phyloP scores from a whole-genome alignment of 2,329 filamentous ascomycete genomes.

The Diaporthe vaccinii region DNA sequence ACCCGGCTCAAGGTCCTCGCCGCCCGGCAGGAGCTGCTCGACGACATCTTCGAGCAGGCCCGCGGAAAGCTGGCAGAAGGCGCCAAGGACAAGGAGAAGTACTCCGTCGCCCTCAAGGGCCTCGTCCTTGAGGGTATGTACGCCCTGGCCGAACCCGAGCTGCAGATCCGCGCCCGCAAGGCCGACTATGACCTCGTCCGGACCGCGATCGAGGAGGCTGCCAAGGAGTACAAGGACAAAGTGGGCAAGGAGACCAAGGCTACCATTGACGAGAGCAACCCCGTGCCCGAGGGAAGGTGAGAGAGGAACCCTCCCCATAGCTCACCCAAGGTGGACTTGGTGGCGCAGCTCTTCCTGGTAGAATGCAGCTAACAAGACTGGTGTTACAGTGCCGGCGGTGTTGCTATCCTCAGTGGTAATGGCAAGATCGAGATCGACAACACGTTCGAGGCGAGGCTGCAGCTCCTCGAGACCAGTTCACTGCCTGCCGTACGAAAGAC shows the following conservation, averaged over 20 bases:
- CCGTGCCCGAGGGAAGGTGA: slow-evolving; percentile 86
- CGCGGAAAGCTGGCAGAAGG: slow-evolving; percentile 76
- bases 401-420: slow-evolving; percentile 81
- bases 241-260: slow-evolving; percentile 77
- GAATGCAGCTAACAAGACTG: slow-evolving; percentile 25
- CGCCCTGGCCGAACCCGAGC: slow-evolving; percentile 83
- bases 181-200: slow-evolving; percentile 81
- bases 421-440: slow-evolving; percentile 99
- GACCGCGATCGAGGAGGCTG: slow-evolving; percentile 82
- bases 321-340: not conserved
- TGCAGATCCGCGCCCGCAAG: slow-evolving; percentile 82
- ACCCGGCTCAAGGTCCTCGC: slow-evolving; percentile 89
- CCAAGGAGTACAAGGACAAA: slow-evolving; percentile 86
- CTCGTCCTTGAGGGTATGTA: slow-evolving; percentile 92
- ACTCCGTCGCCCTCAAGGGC: slow-evolving; percentile 81
- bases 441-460: slow-evolving; percentile 92
- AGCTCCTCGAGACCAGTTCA: slow-evolving; percentile 85
- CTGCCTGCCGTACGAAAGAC: slow-evolving; percentile 87
- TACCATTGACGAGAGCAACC: slow-evolving; percentile 82
- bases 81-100: slow-evolving; percentile 79
- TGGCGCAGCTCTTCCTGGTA: not conserved
- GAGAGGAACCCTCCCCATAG: slow-evolving; percentile 52
- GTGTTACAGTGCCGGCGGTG: slow-evolving; percentile 80
- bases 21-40: slow-evolving; percentile 90
- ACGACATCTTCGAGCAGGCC: slow-evolving; percentile 88